Evolutionary conservation across 2,329 filamentous ascomycete species (phyloP).

Genomic region (Colletotrichum caudatum): DNA sequence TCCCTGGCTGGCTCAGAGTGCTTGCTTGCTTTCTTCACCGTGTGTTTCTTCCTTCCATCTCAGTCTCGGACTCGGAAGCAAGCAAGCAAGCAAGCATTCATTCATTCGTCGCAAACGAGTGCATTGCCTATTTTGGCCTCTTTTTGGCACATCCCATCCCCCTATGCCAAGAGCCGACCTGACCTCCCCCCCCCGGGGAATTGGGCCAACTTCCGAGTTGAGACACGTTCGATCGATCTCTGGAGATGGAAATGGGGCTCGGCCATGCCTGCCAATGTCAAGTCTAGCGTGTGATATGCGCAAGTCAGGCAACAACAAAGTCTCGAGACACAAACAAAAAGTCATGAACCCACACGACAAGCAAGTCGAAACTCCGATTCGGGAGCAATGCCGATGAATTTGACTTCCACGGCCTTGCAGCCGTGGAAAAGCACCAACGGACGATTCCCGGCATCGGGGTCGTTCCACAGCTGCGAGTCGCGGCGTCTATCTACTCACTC

Average conservation of each 20-base stretch:
- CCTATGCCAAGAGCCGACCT: not conserved
- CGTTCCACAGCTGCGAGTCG: not conserved
- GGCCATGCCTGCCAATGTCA: not conserved
- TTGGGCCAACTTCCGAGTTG: not conserved
- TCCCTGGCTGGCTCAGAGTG: not conserved
- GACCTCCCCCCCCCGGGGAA: not conserved
- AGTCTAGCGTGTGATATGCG: not conserved
- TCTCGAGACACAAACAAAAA: not conserved
- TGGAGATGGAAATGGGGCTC: not conserved
- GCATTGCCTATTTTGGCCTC: not conserved
- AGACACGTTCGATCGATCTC: conserved; percentile 8
- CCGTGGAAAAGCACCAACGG: not conserved
- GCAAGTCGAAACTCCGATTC: not conserved
- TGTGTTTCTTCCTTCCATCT: conserved; percentile 3
- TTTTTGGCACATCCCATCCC: not conserved
- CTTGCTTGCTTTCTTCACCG: conserved; percentile 5
- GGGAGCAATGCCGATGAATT: not conserved
- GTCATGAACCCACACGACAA: not conserved
- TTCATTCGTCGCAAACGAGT: not conserved
- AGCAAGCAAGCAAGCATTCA: not conserved
- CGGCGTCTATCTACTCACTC: not conserved
- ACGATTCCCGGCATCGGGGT: not conserved
- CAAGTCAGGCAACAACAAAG: not conserved
- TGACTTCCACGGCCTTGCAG: not conserved
- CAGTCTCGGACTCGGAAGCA: not conserved